A percentile compares a stretch with the other conserved stretches of the same genome.
Evolutionary conservation across 371 early-diverging fungal genomes (phyloP).

Genomic region (Rhizomucor pusillus): DNA sequence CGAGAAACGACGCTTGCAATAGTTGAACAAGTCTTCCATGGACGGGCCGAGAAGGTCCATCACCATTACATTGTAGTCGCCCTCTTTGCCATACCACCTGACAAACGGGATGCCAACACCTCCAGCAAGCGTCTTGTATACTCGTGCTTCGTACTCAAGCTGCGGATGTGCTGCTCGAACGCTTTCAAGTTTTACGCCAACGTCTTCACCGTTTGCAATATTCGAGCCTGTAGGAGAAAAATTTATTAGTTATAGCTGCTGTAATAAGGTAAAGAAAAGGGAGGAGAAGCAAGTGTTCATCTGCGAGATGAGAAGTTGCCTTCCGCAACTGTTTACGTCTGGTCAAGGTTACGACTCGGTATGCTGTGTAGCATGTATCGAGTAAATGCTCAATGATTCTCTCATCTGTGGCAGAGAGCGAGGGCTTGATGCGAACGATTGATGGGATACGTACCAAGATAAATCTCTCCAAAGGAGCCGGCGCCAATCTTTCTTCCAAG

Average conservation of each 20-base stretch:
- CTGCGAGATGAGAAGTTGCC: neutral
- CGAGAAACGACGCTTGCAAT: slow-evolving; percentile 95
- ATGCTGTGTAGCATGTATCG: neutral
- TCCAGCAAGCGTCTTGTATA: slow-evolving; percentile 93
- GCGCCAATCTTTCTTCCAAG: slow-evolving; percentile 97
- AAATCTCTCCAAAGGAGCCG: slow-evolving; percentile 99
- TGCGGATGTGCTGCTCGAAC: slow-evolving; percentile 94
- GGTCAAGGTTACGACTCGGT: neutral
- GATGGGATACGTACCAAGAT: slow-evolving; percentile 66
- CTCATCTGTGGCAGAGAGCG: neutral
- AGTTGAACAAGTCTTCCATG: slow-evolving; percentile 98
- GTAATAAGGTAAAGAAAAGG: neutral
- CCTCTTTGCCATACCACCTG: slow-evolving; percentile 90
- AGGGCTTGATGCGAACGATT: neutral
- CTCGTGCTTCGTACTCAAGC: slow-evolving; percentile 95
- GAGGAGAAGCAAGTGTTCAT: neutral
- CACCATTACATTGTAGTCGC: slow-evolving; percentile 94
- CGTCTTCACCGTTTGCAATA: slow-evolving; percentile 91
- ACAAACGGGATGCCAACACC: slow-evolving; percentile 97
- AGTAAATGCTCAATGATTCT: neutral
- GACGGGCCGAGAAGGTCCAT: slow-evolving; percentile 99
- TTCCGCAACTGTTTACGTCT: neutral
- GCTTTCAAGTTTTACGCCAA: slow-evolving; percentile 94
- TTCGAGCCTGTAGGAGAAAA: slow-evolving; percentile 69
- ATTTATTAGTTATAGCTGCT: neutral